Evolutionary conservation across 805 yeast species (phyloP).

Genomic region (Barnettozyma botsteinii): DNA sequence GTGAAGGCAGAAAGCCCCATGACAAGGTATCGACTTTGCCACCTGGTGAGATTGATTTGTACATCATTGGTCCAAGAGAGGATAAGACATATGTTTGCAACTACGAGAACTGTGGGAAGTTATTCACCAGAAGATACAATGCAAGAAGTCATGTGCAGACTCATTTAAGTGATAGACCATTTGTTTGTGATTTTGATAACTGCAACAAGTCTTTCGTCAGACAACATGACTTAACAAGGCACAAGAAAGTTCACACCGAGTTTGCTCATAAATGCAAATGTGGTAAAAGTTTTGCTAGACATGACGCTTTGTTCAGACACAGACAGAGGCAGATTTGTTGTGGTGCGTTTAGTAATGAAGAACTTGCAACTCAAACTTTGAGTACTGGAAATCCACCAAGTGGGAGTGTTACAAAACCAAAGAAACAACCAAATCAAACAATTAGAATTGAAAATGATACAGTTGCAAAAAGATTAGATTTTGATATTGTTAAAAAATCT

Average conservation of each 20-base stretch:
- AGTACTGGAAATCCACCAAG: not conserved
- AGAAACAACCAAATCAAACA: slow-evolving; percentile 4
- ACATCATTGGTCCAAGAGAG: slow-evolving; percentile 73
- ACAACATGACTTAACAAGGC: slow-evolving; percentile 91
- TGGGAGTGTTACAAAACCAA: slow-evolving; percentile 16
- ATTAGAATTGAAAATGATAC: slow-evolving; percentile 6
- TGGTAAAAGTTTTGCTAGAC: slow-evolving; percentile 88
- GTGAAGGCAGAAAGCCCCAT: slow-evolving; percentile 21
- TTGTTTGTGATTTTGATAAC: slow-evolving; percentile 53
- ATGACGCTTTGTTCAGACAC: slow-evolving; percentile 27
- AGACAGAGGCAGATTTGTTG: slow-evolving; percentile 63
- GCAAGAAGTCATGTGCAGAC: slow-evolving; percentile 95
- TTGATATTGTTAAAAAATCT: slow-evolving; percentile 5
- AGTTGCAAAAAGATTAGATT: slow-evolving; percentile 9
- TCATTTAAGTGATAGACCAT: slow-evolving; percentile 92
- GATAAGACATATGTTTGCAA: slow-evolving; percentile 69
- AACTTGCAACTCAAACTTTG: not conserved
- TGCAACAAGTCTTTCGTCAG: slow-evolving; percentile 89
- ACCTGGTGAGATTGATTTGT: slow-evolving; percentile 82
- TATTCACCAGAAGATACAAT: slow-evolving; percentile 83
- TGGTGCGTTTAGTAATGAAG: slow-evolving; percentile 45
- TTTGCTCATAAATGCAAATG: slow-evolving; percentile 76
- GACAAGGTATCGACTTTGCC: slow-evolving; percentile 59
- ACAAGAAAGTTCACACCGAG: slow-evolving; percentile 77
- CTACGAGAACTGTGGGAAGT: slow-evolving; percentile 73